These are phyloP conservation scores for Linanthus parryae DNA, from an alignment of 148 eudicot species.

Conservation along the genomic window DNA sequence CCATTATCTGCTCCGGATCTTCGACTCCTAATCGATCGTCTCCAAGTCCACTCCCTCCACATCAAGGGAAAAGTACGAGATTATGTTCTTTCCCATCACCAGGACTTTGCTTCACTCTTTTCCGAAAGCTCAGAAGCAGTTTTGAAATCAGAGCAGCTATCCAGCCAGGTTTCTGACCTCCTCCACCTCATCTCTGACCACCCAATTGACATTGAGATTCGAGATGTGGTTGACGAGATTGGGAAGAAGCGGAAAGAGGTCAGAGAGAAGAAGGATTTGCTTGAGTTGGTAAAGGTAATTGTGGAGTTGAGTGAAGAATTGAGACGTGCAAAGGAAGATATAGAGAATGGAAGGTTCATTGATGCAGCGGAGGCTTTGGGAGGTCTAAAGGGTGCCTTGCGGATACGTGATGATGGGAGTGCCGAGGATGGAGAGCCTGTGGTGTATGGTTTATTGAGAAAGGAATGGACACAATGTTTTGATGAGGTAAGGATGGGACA, in stretches of 20 bases:
- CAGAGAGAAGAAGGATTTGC: constrained; percentile 44
- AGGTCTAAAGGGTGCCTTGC: constrained; percentile 50
- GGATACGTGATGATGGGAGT: constrained; percentile 29
- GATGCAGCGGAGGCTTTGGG: constrained; percentile 51
- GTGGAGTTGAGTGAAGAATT: constrained; percentile 34
- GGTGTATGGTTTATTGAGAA: constrained; percentile 60
- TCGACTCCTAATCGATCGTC: constrained; percentile 72
- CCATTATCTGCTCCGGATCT: constrained; percentile 92
- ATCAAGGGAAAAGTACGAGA: constrained; percentile 67
- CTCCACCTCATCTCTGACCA: constrained; percentile 25
- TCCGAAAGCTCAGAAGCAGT: constrained; percentile 47
- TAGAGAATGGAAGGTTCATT: constrained; percentile 42
- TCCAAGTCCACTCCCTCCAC: constrained; percentile 53
- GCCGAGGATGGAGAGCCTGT: constrained; percentile 45
- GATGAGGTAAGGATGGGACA: constrained; percentile 66
- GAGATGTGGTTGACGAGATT: constrained; percentile 29
- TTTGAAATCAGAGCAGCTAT: constrained; percentile 30
- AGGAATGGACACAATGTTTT: constrained; percentile 65
- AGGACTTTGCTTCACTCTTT: constrained; percentile 59
- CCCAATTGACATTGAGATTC: constrained; percentile 32
- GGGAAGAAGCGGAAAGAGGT: constrained; percentile 28
- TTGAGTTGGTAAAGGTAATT: constrained; percentile 38
- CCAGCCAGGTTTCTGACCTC: constrained; percentile 33
- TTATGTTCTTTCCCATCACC: constrained; percentile 56
- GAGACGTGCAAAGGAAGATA: constrained; percentile 28